These are phyloP conservation scores for Chrysoporthe puriensis DNA, from an alignment of 2,329 filamentous ascomycete genomes.

Conservation along the genomic window DNA sequence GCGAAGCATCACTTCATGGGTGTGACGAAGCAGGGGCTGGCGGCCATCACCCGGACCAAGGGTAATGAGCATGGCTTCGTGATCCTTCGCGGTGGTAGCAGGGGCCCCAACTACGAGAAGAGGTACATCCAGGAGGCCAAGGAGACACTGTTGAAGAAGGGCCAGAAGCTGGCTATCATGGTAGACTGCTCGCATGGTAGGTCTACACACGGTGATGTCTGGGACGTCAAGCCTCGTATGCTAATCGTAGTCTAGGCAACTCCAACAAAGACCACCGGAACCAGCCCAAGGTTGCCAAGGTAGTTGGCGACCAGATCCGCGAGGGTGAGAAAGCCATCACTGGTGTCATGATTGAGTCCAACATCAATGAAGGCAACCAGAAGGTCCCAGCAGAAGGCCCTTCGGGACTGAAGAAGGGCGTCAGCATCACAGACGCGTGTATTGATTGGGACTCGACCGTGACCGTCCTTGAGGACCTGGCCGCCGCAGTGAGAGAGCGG, in stretches of 20 bases:
- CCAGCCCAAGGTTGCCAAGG: slow-evolving; percentile 88
- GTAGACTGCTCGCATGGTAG: slow-evolving; percentile 95
- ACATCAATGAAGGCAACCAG: slow-evolving; percentile 88
- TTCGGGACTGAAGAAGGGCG: slow-evolving; percentile 77
- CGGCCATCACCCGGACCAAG: slow-evolving; percentile 88
- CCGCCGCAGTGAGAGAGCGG: slow-evolving; percentile 78
- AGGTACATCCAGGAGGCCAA: slow-evolving; percentile 80
- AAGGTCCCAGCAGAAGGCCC: slow-evolving; percentile 87
- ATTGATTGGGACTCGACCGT: slow-evolving; percentile 91
- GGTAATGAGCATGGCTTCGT: slow-evolving; percentile 98
- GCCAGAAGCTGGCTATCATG: slow-evolving; percentile 89
- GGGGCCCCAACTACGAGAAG: slow-evolving; percentile 91
- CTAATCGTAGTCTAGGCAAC: slow-evolving; percentile 65
- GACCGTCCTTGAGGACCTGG: slow-evolving; percentile 79
- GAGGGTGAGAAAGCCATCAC: slow-evolving; percentile 87
- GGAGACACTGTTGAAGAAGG: slow-evolving; percentile 79
- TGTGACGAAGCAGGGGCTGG: slow-evolving; percentile 95
- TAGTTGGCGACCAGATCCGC: slow-evolving; percentile 81
- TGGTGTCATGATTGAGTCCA: slow-evolving; percentile 98
- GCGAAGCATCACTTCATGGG: slow-evolving; percentile 97
- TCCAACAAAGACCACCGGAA: slow-evolving; percentile 97
- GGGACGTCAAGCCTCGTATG: slow-evolving; percentile 18
- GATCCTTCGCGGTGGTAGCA: slow-evolving; percentile 88
- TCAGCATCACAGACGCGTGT: slow-evolving; percentile 95
- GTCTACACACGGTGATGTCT: slow-evolving; percentile 33